These are phyloP conservation scores for Hyphodiscus sp. DNA, from an alignment of 2,329 filamentous ascomycete genomes.

Conservation along the genomic window DNA sequence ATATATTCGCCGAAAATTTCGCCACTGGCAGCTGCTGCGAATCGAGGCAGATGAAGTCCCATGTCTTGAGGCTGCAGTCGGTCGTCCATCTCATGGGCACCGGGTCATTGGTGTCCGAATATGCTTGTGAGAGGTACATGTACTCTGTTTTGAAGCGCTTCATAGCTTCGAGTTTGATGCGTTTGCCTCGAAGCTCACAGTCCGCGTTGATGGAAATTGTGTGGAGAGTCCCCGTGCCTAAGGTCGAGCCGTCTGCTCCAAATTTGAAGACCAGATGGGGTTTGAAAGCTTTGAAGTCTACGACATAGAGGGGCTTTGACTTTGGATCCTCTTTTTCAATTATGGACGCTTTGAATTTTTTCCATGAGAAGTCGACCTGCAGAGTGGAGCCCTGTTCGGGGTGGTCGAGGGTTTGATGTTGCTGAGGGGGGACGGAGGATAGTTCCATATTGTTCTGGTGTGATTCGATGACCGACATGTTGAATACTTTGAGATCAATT, in stretches of 20 bases:
- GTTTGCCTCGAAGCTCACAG: slow-evolving; percentile 8
- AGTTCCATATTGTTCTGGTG: too few relatives aligned
- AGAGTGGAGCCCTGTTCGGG: not conserved
- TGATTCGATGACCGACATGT: too few relatives aligned
- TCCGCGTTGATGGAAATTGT: slow-evolving; percentile 12
- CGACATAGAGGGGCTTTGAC: slow-evolving; percentile 10
- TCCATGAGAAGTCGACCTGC: slow-evolving; percentile 15
- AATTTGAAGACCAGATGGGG: slow-evolving; percentile 9
- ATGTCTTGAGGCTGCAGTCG: slow-evolving; percentile 10
- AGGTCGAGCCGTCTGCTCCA: not conserved
- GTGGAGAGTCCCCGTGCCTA: slow-evolving; percentile 12
- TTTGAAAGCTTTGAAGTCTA: slow-evolving; percentile 10
- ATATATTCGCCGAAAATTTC: slow-evolving; percentile 9
- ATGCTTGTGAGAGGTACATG: slow-evolving; percentile 9
- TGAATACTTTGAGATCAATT: too few relatives aligned
- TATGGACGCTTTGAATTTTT: slow-evolving; percentile 13
- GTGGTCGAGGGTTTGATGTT: too few relatives aligned
- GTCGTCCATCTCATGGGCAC: slow-evolving; percentile 10
- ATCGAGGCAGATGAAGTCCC: slow-evolving; percentile 16
- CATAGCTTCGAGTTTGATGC: slow-evolving; percentile 9
- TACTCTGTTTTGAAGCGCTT: slow-evolving; percentile 15
- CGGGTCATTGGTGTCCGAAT: slow-evolving; percentile 4
- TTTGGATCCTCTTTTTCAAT: slow-evolving; percentile 1
- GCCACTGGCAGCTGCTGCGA: slow-evolving; percentile 10
- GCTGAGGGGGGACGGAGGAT: too few relatives aligned